These are phyloP conservation scores for Ceratocystis lukuohia DNA, from an alignment of 2,329 filamentous ascomycete species.

Conservation along the genomic window DNA sequence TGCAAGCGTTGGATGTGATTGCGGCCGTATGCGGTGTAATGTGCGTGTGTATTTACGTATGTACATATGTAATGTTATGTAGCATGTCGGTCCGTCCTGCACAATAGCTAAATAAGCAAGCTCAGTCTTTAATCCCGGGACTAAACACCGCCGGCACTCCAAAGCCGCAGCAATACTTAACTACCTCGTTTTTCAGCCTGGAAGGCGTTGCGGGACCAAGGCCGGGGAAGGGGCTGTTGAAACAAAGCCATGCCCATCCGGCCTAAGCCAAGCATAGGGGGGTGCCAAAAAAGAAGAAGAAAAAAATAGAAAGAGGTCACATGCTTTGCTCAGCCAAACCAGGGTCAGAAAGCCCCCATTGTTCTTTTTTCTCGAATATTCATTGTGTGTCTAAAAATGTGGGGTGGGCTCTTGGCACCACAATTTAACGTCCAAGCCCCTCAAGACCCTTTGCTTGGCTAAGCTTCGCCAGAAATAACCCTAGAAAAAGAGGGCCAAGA, in stretches of 20 bases:
- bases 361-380: not conserved
- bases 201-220: not conserved
- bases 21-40: not conserved
- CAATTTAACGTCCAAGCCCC: not conserved
- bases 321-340: not conserved
- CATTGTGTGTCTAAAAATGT: conserved; percentile 1
- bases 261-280: not conserved
- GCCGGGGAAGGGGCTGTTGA: not conserved
- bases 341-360: not conserved
- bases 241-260: not conserved
- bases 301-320: not conserved
- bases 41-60: not conserved
- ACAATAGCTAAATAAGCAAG: not conserved
- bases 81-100: not conserved
- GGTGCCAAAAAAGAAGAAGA: not conserved
- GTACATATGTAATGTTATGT: not conserved
- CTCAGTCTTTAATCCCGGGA: not conserved
- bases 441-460: not conserved
- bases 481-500: not conserved
- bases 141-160: not conserved
- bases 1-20: not conserved
- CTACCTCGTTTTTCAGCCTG: not conserved
- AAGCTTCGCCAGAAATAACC: not conserved
- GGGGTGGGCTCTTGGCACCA: not conserved
- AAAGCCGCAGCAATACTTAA: not conserved